Base-by-base conservation (phyloP, 495 filamentous ascomycete species). In the Penicillium bovifimosum region DNA sequence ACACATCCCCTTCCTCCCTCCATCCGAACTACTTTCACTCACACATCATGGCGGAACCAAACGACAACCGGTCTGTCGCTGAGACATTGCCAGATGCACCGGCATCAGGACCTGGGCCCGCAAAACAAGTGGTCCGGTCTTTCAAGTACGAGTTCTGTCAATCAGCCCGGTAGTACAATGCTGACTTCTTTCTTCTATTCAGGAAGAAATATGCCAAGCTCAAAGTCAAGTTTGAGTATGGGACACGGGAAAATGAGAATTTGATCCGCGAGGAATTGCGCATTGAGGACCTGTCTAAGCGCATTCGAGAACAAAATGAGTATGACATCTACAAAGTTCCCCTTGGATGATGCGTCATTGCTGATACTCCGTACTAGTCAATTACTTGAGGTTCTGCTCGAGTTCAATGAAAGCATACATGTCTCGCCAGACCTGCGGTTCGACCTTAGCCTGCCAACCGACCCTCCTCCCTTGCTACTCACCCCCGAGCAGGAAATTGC, bases 151-250 rank as follows among this genome's bases (percentile, higher is more conserved):
- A 33, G 10, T 16, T 7, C 43, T 29, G 33, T 24, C 39, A 32
- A 10, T 13, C 29, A 44, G 29, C 40, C 6, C 33, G 20, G 20
- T 9, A 17, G 43, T 10, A 47, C 36, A 44, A 49, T 9, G 45
- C 49, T 47, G 34, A 47, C 20, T 13, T 14, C 52, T 53, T 69
- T 73, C 3, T 71, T 70, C 56, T 70, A 67, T 77, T 59, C 68
- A 91, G 90, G 73, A 96, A 95, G 72, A 98, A 98, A 73, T 98
- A 92, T 70, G 83, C 88, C 49, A 98, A 98, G 74, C 83, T 95
- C 75, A 86, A 87, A 62, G 76, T 89, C 61, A 77, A 80, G 34
- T 98, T 96, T 59, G 90, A 96, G 59, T 78, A 85, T 38, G 81
- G 80, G 60, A 90, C 92, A 83, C 80, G 81, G 43, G 82, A 87